phyloP scores from a whole-genome alignment of 2,329 filamentous ascomycete species.

The Pseudocercospora musae region DNA sequence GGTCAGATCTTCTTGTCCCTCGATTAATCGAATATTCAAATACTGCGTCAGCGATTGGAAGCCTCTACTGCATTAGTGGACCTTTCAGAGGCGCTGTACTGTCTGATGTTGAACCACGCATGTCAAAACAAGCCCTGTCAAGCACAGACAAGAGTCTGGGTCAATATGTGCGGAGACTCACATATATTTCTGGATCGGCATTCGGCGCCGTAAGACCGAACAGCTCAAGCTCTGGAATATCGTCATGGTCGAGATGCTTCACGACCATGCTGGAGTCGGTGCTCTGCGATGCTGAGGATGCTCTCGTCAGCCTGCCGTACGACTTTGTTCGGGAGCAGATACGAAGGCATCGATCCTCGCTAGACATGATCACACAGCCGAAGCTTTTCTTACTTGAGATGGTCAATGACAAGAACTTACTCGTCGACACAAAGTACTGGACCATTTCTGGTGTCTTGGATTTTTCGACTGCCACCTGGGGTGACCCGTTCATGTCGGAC shows the following conservation, averaged over 20 bases:
- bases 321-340: constrained; percentile 52
- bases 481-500: constrained; percentile 54
- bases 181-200: constrained; percentile 44
- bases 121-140: constrained; percentile 37
- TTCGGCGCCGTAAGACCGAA: constrained; percentile 44
- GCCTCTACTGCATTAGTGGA: constrained; percentile 30
- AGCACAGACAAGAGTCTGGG: constrained; percentile 43
- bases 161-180: constrained; percentile 41
- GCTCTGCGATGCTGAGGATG: constrained; percentile 57
- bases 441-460: constrained; percentile 52
- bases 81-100: constrained; percentile 30
- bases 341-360: constrained; percentile 41
- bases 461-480: constrained; percentile 55
- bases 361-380: constrained; percentile 52
- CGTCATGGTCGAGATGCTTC: constrained; percentile 55
- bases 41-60: constrained; percentile 17
- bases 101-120: constrained; percentile 26
- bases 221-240: constrained; percentile 34
- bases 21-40: constrained; percentile 38
- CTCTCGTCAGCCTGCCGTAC: constrained; percentile 57
- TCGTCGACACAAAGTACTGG: constrained; percentile 45
- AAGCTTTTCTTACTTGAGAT: constrained; percentile 52
- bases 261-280: constrained; percentile 50
- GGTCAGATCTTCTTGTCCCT: constrained; percentile 38
- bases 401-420: constrained; percentile 49